Base-by-base conservation (phyloP, 2,329 filamentous ascomycete genomes). In the Cyphellophora attinorum region DNA sequence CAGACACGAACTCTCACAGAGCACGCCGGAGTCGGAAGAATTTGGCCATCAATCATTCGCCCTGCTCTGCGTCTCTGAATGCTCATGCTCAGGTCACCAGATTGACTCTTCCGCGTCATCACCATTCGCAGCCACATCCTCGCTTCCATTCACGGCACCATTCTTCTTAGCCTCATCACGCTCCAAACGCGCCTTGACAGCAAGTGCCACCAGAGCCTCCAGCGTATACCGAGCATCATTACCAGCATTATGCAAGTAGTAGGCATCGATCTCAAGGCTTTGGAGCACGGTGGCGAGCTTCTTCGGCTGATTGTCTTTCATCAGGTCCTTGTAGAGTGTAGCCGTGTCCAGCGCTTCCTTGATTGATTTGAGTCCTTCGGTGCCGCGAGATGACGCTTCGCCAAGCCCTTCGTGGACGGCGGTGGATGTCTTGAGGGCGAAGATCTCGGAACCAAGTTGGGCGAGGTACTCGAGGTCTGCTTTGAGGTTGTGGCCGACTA, bases 201-300 rank as follows among this genome's bases (percentile, higher is more conserved):
- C 68, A 40, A 85, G 70, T 4, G 63, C 73, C 5, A 94, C 55
- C 67, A 91, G 72, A 5, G 76, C 80, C 41, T 79, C 76, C 42
- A 93, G 59, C 0, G 85, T 89, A 53, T 81, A 91, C 2, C 77
- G 71, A 0, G 86, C 85, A 53, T 94, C 86, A 45, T 94, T 94
- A 2, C 86, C 73, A 0, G 79, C 86, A 51, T 93, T 93, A 57
- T 94, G 86, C n/a, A 89, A 64, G 47, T 81, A 67, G 56, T 65
- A 72, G 27, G 67, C 72, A 0, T 60, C 49, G 6, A 93, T 72
- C 3, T 70, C 72, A 17, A 94, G 63, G 5, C 79, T 68, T 5
- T 57, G 50, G 15, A 94, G 69, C 11, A 93, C 66, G 5, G 48
- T 61, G 1, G 61, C 62, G 2, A 96, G 68, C 2, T 70, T 71